phyloP scores from a whole-genome alignment of 805 yeast genomes.

The Wickerhamomyces kurtzmanii region DNA sequence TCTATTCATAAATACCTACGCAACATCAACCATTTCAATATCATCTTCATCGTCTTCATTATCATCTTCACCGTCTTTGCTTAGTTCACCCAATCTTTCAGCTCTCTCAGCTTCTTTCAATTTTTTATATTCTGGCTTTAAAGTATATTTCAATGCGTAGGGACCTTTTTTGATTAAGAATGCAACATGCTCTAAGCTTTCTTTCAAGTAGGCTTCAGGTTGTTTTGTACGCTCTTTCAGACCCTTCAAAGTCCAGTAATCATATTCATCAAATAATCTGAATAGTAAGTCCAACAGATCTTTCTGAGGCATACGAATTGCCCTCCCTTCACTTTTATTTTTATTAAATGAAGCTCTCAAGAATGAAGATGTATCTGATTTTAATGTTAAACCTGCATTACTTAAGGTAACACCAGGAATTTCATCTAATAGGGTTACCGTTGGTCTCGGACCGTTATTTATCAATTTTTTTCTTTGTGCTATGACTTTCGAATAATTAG shows the following conservation, averaged over 20 bases:
- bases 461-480: slow-evolving; percentile 41
- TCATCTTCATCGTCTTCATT: slow-evolving; percentile 52
- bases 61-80: slow-evolving; percentile 20
- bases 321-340: slow-evolving; percentile 59
- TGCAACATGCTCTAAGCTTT: slow-evolving; percentile 85
- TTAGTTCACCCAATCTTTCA: slow-evolving; percentile 45
- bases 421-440: slow-evolving; percentile 61
- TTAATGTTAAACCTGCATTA: slow-evolving; percentile 77
- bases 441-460: slow-evolving; percentile 43
- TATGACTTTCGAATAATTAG: slow-evolving; percentile 57
- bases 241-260: slow-evolving; percentile 94
- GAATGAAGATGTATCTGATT: slow-evolving; percentile 63
- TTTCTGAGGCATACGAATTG: slow-evolving; percentile 88
- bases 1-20: slow-evolving; percentile 16
- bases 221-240: slow-evolving; percentile 89
- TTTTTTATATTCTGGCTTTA: slow-evolving; percentile 83
- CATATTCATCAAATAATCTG: slow-evolving; percentile 86
- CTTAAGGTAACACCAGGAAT: slow-evolving; percentile 85
- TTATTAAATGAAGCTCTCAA: slow-evolving; percentile 38
- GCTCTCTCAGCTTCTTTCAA: slow-evolving; percentile 70
- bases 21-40: slow-evolving; percentile 69
- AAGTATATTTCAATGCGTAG: slow-evolving; percentile 82
- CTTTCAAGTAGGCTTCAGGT: slow-evolving; percentile 89
- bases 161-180: slow-evolving; percentile 90
- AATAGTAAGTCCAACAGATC: slow-evolving; percentile 84